These are phyloP conservation scores for Euclidium syriacum DNA, from an alignment of 345 rosid genomes.

Conservation along the genomic window DNA sequence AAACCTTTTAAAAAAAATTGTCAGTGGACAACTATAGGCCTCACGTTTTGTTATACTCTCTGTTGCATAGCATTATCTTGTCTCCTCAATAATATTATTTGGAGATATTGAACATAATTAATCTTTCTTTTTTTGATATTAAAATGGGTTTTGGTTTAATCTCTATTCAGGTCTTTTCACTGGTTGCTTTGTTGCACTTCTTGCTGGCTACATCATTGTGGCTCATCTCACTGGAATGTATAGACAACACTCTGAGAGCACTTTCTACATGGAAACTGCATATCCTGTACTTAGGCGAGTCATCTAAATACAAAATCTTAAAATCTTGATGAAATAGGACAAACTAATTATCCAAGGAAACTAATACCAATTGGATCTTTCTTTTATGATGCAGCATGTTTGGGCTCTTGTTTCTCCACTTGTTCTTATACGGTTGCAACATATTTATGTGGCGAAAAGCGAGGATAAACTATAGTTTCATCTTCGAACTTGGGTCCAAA, in stretches of 20 bases:
- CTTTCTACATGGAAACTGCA: conserved; percentile 91
- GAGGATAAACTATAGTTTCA: conserved; percentile 88
- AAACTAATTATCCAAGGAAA: conserved; percentile 8
- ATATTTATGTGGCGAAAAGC: conserved; percentile 87
- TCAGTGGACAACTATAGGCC: conserved; percentile 47
- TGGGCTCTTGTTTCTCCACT: conserved; percentile 76
- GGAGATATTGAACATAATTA: neutral
- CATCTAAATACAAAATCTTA: neutral
- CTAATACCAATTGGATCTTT: neutral
- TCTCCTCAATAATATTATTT: conserved; percentile 19
- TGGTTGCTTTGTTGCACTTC: conserved; percentile 85
- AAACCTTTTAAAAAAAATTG: conserved; percentile 2
- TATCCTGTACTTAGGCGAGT: conserved; percentile 95
- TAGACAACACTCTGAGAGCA: conserved; percentile 45
- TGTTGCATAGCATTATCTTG: conserved; percentile 27
- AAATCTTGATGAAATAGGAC: neutral
- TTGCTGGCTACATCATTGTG: conserved; percentile 79
- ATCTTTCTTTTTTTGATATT: neutral
- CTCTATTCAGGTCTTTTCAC: conserved; percentile 69
- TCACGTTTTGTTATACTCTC: conserved; percentile 35
- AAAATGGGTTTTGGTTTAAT: neutral
- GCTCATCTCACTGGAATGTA: conserved; percentile 91
- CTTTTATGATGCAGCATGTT: conserved; percentile 71
- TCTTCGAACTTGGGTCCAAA: conserved; percentile 70
- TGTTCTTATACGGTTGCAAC: conserved; percentile 93